Base-by-base conservation (phyloP, 495 filamentous ascomycete genomes). In the Neurospora sp. region DNA sequence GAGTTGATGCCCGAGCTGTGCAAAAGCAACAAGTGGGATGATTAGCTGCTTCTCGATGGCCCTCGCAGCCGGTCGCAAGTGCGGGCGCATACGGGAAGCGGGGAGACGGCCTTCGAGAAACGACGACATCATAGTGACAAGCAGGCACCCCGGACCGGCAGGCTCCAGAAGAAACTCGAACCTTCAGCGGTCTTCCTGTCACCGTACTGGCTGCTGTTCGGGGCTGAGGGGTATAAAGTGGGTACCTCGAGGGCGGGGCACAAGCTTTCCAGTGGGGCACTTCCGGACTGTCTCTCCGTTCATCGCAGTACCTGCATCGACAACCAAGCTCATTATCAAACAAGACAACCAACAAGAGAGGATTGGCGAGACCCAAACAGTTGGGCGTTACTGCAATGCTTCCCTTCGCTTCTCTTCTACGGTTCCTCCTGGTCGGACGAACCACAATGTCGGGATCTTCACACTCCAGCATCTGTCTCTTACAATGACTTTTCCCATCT, bases 161-260 rank as follows among this genome's bases (percentile, higher is more conserved):
- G 59, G 54, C 71, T 74, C 73, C 76, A 77, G 76, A 78, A 76
- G 42, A 69, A 11, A 62, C 78, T 75, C 38, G 78, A 79, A 79
- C 37, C n/a, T 75, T 74, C 71, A 72, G 54, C 54, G 54, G 54
- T 62, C 54, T 62, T 62, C 23, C 54, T 62, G 54, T 62, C 54
- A 62, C 54, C 27, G 12, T 31, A 62, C 54, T 62, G 54, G 54
- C 23, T 62, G 54, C 5, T 14, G 23, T 35, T 35, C 54, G 23
- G 54, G 27, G 12, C 23, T 16, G 54, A 62, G 54, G 54, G 54
- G 54, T 62, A 54, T 62, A 16, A 62, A 62, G 54, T 62, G 54
- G 54, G 54, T 31, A 54, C 20, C 12, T 18, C 1, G 27, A 35
- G 27, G 27, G 54, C 54, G 54, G 54, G 54, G 54, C 54, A 62